Evolutionary conservation across 2,329 filamentous ascomycete species (phyloP).

Genomic region (Pyricularia grisea): DNA sequence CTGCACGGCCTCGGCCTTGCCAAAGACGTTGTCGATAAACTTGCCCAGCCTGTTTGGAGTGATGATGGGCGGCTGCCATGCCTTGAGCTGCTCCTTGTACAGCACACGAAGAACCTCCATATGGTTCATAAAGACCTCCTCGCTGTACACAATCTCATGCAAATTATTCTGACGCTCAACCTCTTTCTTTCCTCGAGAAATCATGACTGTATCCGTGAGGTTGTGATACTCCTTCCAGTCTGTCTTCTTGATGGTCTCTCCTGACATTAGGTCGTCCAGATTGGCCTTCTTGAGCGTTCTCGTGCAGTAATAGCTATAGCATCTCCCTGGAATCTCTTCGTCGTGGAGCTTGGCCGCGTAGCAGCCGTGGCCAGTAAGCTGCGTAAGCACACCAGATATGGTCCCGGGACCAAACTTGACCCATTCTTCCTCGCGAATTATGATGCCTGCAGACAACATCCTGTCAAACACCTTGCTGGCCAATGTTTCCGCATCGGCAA

Average conservation of each 20-base stretch:
- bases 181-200: constrained; percentile 70
- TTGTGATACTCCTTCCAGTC: constrained; percentile 91
- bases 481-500: constrained; percentile 86
- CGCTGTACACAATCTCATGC: constrained; percentile 89
- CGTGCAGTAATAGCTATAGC: constrained; percentile 91
- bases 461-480: constrained; percentile 66
- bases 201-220: constrained; percentile 66
- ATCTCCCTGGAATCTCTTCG: constrained; percentile 59
- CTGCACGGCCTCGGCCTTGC: constrained; percentile 80
- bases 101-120: constrained; percentile 77
- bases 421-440: constrained; percentile 93
- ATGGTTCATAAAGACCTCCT: constrained; percentile 84
- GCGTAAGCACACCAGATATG: constrained; percentile 85
- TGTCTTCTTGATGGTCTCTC: constrained; percentile 58
- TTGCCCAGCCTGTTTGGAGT: constrained; percentile 65
- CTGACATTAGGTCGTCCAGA: constrained; percentile 61
- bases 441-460: constrained; percentile 69
- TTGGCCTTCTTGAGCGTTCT: constrained; percentile 93
- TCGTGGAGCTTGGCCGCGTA: constrained; percentile 81
- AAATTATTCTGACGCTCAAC: constrained; percentile 87
- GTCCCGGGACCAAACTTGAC: constrained; percentile 77
- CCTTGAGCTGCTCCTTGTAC: constrained; percentile 72
- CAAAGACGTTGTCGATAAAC: constrained; percentile 81
- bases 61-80: constrained; percentile 71
- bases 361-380: constrained; percentile 83